phyloP scores from a whole-genome alignment of 1,139 yeast genomes.

The Blastobotrys indianensis region DNA sequence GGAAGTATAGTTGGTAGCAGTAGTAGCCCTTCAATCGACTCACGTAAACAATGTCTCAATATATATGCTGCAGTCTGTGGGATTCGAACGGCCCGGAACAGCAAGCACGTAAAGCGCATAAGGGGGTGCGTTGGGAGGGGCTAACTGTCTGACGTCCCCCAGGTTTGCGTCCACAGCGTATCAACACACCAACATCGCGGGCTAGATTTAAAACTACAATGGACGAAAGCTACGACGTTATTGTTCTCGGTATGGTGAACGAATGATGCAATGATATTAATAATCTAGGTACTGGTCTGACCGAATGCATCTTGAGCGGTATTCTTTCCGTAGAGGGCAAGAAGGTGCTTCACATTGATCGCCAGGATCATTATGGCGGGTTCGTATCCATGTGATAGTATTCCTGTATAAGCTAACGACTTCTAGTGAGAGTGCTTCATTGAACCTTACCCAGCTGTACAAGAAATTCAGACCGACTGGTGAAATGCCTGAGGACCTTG shows the following conservation, averaged over 20 bases:
- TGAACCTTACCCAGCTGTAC: conserved; percentile 48
- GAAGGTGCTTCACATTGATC: conserved; percentile 92
- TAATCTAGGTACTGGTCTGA: conserved; percentile 57
- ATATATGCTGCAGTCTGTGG: too few relatives aligned
- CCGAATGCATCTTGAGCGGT: conserved; percentile 95
- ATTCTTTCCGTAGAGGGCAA: conserved; percentile 92
- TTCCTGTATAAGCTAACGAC: not conserved
- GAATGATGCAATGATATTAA: not conserved
- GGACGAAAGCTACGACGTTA: conserved; percentile 96
- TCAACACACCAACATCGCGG: conserved; percentile 2
- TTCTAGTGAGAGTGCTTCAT: conserved; percentile 61
- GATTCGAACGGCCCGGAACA: too few relatives aligned
- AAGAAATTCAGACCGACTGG: conserved; percentile 39
- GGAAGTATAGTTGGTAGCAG: too few relatives aligned
- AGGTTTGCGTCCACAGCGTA: not conserved
- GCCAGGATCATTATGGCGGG: conserved; percentile 94
- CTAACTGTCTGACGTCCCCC: too few relatives aligned
- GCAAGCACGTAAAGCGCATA: too few relatives aligned
- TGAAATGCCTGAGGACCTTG: conserved; percentile 67
- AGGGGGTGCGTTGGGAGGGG: too few relatives aligned
- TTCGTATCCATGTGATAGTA: conserved; percentile 14
- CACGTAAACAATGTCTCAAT: too few relatives aligned
- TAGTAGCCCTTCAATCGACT: too few relatives aligned
- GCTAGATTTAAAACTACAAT: conserved; percentile 40
- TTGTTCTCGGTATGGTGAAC: conserved; percentile 54